Percentiles rank a stretch among this genome's conserved stretches.
Evolutionary conservation across 2,329 filamentous ascomycete species (phyloP).

Genomic region (Chrysoporthe deuterocubensis): DNA sequence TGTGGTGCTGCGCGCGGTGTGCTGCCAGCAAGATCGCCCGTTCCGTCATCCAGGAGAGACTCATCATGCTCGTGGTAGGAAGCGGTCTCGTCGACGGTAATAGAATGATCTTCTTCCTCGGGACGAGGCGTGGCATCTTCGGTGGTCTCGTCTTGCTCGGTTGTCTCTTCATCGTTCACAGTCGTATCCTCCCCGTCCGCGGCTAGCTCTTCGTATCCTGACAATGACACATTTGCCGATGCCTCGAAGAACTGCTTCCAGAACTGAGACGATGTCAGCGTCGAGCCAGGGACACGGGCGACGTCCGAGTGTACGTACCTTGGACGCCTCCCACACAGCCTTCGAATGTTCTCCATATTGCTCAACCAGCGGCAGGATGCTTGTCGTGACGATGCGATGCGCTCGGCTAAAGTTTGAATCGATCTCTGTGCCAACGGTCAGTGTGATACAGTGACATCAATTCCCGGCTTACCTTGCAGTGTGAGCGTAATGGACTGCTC

Average conservation of each 20-base stretch:
- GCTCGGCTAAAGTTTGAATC: constrained; percentile 98
- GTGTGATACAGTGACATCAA: background rate
- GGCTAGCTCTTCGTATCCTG: constrained; percentile 85
- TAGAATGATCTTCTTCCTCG: constrained; percentile 39
- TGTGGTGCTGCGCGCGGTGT: constrained; percentile 65
- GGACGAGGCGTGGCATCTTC: constrained; percentile 37
- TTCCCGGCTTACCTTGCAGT: constrained; percentile 72
- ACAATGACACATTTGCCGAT: constrained; percentile 94
- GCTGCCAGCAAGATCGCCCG: constrained; percentile 65
- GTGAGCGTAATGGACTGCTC: constrained; percentile 97
- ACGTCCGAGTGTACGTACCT: constrained; percentile 56
- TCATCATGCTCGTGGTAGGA: constrained; percentile 54
- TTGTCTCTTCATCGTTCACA: constrained; percentile 54
- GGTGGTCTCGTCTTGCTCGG: constrained; percentile 59
- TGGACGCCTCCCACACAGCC: constrained; percentile 95
- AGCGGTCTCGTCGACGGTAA: constrained; percentile 38
- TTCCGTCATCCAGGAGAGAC: constrained; percentile 67
- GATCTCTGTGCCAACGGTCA: constrained; percentile 68
- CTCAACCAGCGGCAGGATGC: constrained; percentile 90
- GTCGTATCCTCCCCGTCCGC: constrained; percentile 64
- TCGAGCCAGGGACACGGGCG: background rate
- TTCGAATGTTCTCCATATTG: constrained; percentile 93
- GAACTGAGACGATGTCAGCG: constrained; percentile 61
- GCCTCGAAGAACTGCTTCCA: constrained; percentile 99
- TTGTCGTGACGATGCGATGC: constrained; percentile 92